Percentiles rank a stretch among this genome's conserved stretches.
Conservation (phyloP, 2,329 filamentous ascomycete genomes). For the Aspergillus brunneoviolaceus region DNA sequence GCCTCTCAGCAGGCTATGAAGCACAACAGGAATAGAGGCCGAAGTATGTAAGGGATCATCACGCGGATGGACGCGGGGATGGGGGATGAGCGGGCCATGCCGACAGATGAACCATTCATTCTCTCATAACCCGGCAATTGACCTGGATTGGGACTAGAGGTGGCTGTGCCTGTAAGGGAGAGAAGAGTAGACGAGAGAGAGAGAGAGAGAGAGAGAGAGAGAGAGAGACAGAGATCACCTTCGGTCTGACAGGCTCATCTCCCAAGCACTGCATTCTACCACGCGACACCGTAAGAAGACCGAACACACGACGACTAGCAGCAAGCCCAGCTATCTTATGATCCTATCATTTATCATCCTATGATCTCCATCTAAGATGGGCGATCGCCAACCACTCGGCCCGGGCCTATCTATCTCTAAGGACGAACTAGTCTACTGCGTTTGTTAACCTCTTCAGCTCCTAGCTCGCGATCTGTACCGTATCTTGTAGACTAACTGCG, state of each 20-base stretch:
- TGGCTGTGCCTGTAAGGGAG: slow-evolving; percentile 17
- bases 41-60: slow-evolving; percentile 7
- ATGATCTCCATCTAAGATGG: not conserved
- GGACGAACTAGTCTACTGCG: not conserved
- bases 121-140: slow-evolving; percentile 4
- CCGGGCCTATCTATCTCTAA: not conserved
- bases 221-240: not conserved
- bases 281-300: not conserved
- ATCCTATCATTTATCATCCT: not conserved
- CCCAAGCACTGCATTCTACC: not conserved
- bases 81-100: not conserved
- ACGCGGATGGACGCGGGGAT: not conserved
- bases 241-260: not conserved
- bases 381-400: not conserved
- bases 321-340: too few species aligned
- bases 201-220: too few species aligned
- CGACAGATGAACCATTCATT: not conserved
- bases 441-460: not conserved
- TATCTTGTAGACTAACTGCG: not conserved
- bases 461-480: not conserved
- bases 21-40: not conserved
- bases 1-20: not conserved
- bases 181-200: too few species aligned
- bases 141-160: not conserved
- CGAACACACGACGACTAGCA: not conserved